These are phyloP conservation scores for Rhodotorula glutinis DNA, from an alignment of 1,284 basidiomycete genomes.

Conservation along the genomic window DNA sequence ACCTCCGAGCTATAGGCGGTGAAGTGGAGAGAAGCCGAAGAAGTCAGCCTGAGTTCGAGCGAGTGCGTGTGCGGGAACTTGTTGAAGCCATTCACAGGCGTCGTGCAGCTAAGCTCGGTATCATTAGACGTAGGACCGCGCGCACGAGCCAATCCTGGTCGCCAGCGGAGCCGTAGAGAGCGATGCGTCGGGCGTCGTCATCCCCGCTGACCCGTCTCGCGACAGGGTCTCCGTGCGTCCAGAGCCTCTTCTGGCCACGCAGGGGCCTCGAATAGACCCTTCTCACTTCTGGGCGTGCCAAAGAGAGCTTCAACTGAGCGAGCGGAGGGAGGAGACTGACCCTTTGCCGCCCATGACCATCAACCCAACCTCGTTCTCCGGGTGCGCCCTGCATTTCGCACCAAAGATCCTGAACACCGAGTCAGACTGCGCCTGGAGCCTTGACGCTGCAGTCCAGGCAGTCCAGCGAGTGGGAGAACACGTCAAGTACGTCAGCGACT, in stretches of 20 bases:
- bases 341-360: constrained; percentile 93
- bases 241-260: too few relatives aligned
- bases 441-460: constrained; percentile 30
- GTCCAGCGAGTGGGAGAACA: not conserved
- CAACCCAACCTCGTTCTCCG: constrained; percentile 93
- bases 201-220: not conserved
- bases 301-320: not conserved
- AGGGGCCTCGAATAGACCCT: too few relatives aligned
- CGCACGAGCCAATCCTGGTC: too few relatives aligned
- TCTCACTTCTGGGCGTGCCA: too few relatives aligned
- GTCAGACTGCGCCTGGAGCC: constrained; percentile 84
- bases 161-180: not conserved
- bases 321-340: constrained; percentile 55
- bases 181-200: constrained; percentile 4
- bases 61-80: too few relatives aligned
- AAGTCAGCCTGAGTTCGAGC: too few relatives aligned
- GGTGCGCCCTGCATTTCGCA: constrained; percentile 90
- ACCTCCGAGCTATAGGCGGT: constrained; percentile 79
- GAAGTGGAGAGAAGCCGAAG: not conserved
- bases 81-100: too few relatives aligned
- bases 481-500: not conserved
- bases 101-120: too few relatives aligned
- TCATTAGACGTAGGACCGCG: too few relatives aligned
- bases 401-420: constrained; percentile 87
- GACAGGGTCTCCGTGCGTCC: too few relatives aligned